These are phyloP conservation scores for Diatrype stigma DNA, from an alignment of 2,329 filamentous ascomycete genomes.

Conservation along the genomic window DNA sequence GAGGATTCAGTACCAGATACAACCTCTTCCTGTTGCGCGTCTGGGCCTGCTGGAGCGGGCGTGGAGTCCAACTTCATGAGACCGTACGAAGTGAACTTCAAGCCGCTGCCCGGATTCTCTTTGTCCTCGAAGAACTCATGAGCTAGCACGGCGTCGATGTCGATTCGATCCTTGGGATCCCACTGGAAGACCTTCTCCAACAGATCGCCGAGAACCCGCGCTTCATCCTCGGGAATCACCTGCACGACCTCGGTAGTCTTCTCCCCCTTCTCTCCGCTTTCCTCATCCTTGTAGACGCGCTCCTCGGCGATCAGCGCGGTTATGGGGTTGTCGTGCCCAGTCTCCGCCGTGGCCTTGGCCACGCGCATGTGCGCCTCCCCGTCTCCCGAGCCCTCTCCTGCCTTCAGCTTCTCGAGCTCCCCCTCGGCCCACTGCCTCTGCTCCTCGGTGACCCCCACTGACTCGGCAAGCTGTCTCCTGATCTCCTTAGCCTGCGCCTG, in stretches of 20 bases:
- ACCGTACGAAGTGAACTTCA: neutral
- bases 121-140: slow-evolving; percentile 2
- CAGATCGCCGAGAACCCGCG: neutral
- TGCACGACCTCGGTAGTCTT: neutral
- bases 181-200: slow-evolving; percentile 3
- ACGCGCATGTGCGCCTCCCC: neutral
- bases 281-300: neutral
- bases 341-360: neutral
- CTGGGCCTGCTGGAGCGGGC: neutral
- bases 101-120: neutral
- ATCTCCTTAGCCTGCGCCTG: neutral
- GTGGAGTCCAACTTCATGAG: neutral
- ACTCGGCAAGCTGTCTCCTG: neutral
- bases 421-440: neutral
- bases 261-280: neutral
- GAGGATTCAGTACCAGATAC: too few species aligned
- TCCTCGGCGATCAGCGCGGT: neutral
- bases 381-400: neutral
- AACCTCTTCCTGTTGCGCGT: too few species aligned
- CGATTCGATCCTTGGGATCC: slow-evolving; percentile 1
- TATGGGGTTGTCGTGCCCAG: neutral
- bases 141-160: slow-evolving; percentile 1
- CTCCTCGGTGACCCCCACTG: neutral
- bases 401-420: neutral
- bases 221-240: neutral